Evolutionary conservation across 306 rosid genomes (phyloP).

Genomic region (Sindora glabra): DNA sequence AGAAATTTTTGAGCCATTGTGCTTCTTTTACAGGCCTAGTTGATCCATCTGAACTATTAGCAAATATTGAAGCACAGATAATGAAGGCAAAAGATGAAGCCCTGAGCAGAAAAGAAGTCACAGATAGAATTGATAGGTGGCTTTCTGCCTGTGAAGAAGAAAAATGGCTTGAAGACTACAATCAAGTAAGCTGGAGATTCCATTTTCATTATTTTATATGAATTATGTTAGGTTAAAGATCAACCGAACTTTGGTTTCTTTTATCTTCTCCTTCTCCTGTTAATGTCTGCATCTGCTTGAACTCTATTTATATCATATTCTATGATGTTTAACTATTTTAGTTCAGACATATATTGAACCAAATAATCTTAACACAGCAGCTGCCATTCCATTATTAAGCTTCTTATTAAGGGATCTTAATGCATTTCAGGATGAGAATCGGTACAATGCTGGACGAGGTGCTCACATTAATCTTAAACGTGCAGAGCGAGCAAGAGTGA

Average conservation of each 20-base stretch:
- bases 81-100: slow-evolving; percentile 77
- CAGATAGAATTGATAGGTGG: slow-evolving; percentile 86
- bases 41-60: slow-evolving; percentile 83
- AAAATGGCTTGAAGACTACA: slow-evolving; percentile 92
- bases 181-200: slow-evolving; percentile 52
- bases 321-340: not conserved
- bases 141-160: slow-evolving; percentile 95
- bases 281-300: not conserved
- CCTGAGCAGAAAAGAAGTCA: slow-evolving; percentile 73
- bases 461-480: slow-evolving; percentile 91
- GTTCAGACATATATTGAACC: no score
- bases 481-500: slow-evolving; percentile 88
- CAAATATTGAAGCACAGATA: slow-evolving; percentile 80
- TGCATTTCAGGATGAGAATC: slow-evolving; percentile 66
- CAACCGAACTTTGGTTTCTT: not conserved
- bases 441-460: slow-evolving; percentile 90
- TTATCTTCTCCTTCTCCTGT: not conserved
- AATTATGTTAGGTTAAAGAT: no score
- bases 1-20: not conserved
- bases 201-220: no score
- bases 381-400: no score
- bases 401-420: slow-evolving; percentile 12
- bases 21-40: slow-evolving; percentile 55
- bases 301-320: no score
- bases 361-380: no score